Percentiles rank a stretch among this genome's conserved stretches.
phyloP scores from a whole-genome alignment of 768 basidiomycete genomes.

The Boletus reticulatus region DNA sequence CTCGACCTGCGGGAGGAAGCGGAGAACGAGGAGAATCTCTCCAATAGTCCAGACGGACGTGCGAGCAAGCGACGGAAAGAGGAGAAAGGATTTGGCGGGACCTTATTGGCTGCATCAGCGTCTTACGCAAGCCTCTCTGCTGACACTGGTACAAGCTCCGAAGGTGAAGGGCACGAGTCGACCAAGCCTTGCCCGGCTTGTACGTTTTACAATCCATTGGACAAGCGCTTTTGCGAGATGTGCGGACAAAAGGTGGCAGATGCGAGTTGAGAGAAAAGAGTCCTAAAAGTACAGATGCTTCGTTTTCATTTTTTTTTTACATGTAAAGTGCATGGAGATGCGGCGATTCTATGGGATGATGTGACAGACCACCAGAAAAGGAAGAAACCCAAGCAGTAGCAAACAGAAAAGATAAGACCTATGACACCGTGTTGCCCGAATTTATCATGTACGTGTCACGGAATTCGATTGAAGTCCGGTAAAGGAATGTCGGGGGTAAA shows the following conservation, averaged over 20 bases:
- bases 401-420: slow-evolving; percentile 23
- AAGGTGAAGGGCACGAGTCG: slow-evolving; percentile 27
- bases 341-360: slow-evolving; percentile 29
- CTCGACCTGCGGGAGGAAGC: slow-evolving; percentile 64
- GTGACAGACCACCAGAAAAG: slow-evolving; percentile 24
- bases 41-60: slow-evolving; percentile 47
- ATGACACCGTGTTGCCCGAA: slow-evolving; percentile 19
- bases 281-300: slow-evolving; percentile 37
- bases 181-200: slow-evolving; percentile 52
- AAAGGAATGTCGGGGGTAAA: slow-evolving; percentile 27
- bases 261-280: slow-evolving; percentile 8
- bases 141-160: slow-evolving; percentile 34
- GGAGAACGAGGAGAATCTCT: slow-evolving; percentile 56
- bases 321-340: slow-evolving; percentile 17
- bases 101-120: slow-evolving; percentile 52
- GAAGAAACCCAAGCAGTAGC: slow-evolving; percentile 19
- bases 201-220: slow-evolving; percentile 54
- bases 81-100: slow-evolving; percentile 74
- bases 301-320: slow-evolving; percentile 26
- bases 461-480: slow-evolving; percentile 25
- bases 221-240: slow-evolving; percentile 42
- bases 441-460: slow-evolving; percentile 10
- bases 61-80: slow-evolving; percentile 43
- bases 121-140: slow-evolving; percentile 27
- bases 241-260: slow-evolving; percentile 42